Evolutionary conservation across 495 filamentous ascomycete species (phyloP).

Genomic region (Penicillium taxi): DNA sequence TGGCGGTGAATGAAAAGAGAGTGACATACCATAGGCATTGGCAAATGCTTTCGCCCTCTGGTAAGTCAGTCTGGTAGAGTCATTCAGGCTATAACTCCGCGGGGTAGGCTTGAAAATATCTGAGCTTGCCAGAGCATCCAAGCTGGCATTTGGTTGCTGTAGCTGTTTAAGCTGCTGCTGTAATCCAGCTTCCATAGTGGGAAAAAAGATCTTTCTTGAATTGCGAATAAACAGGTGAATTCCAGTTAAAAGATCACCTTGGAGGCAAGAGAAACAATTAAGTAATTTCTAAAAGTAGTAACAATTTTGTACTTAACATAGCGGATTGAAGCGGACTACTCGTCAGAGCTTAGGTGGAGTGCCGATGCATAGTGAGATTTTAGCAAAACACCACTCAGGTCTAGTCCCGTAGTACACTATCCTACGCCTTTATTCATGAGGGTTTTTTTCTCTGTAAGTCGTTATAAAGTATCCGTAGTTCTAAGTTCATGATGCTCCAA

Average conservation of each 20-base stretch:
- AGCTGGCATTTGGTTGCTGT: neutral
- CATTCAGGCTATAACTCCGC: constrained; percentile 4
- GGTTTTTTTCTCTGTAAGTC: too few relatives aligned
- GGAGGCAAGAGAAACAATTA: neutral
- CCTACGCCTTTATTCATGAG: too few relatives aligned
- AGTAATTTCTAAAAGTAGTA: constrained; percentile 7
- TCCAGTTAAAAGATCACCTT: neutral
- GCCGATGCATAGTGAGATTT: too few relatives aligned
- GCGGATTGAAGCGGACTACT: too few relatives aligned
- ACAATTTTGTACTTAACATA: too few relatives aligned
- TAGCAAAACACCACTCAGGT: too few relatives aligned
- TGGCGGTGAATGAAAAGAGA: too few relatives aligned
- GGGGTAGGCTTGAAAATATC: constrained; percentile 9
- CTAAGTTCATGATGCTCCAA: too few relatives aligned
- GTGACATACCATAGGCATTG: constrained; percentile 12
- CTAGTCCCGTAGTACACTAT: too few relatives aligned
- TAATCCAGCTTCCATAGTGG: neutral
- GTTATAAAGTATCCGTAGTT: too few relatives aligned
- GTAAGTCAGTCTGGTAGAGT: constrained; percentile 12
- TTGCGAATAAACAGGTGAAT: neutral
- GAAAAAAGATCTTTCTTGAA: neutral
- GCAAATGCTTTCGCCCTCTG: constrained; percentile 12
- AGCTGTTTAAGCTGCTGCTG: too few relatives aligned
- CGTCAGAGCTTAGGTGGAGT: too few relatives aligned
- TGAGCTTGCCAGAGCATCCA: constrained; percentile 15